Evolutionary conservation across 371 early-diverging fungal species (phyloP), one percentile per base, ranked within the genome.

Genomic region (Apophysomyces trapeziformis): DNA sequence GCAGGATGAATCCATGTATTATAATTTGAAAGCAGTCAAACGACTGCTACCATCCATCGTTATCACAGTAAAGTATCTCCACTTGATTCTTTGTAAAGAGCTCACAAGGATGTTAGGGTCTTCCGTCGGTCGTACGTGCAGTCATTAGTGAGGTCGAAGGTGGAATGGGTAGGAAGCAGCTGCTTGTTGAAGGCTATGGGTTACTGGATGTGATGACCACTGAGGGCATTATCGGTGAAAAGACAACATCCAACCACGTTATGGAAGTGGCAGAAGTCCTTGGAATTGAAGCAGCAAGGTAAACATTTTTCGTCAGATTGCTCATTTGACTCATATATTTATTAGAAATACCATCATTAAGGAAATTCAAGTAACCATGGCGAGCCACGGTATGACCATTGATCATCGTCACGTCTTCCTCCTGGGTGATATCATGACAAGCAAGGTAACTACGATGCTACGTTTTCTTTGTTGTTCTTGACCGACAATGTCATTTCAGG

Each of bases 381-480:
- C 79, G n/a, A 85, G 79, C 68, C 96, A 99, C 87, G 95, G 96
- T 61, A 97, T 99, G 91, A 95, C 95, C 18, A 96, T 99, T 61
- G 99, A 99, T 85, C 89, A 87, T 57, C 94, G 99, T 26, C 99
- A 99, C 79, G 91, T 99, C 57, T 96, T 96, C 93, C 85, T 99
- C 66, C 80, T 99, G 43, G 99, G 96, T 62, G 99, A 99, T 81
- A 91, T 99, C 60, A 99, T 99, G 99, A 94, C 97, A 2, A 96
- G 89, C 84, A 97, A 95, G 72, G 80, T 70, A 68, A 57, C 38
- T 64, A 1, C 32, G 32, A 26, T 26, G 2, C 32, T 26, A 26
- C 2, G 16, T 18, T 75, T 76, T 76, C 39, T 38, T 44, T 32
- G 32, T 7, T 39, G 1, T 54, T 39, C 18, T 26, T 26, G 32